phyloP scores from a whole-genome alignment of 371 early-diverging fungal genomes.

The Mortierella sp. region DNA sequence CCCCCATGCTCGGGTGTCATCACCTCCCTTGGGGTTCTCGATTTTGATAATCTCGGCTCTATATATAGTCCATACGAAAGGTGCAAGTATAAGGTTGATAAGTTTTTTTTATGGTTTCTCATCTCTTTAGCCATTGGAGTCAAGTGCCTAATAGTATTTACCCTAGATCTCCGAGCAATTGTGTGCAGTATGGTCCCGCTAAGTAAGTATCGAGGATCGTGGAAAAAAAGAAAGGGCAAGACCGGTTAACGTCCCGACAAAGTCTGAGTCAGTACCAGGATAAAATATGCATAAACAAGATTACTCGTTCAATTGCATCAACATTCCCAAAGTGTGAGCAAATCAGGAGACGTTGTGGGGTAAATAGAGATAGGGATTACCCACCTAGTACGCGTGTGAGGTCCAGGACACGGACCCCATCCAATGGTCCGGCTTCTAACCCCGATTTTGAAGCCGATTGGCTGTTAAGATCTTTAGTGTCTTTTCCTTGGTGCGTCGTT shows the following conservation, averaged over 20 bases:
- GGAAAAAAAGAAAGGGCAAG: background rate
- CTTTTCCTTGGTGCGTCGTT: background rate
- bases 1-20: slow-evolving; percentile 92
- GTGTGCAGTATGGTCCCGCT: slow-evolving; percentile 87
- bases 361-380: background rate
- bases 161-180: slow-evolving; percentile 91
- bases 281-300: background rate
- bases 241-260: background rate
- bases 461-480: background rate
- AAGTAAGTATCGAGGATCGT: background rate
- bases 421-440: slow-evolving; percentile 63
- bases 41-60: slow-evolving; percentile 93
- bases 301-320: background rate
- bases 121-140: background rate
- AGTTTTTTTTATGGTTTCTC: background rate
- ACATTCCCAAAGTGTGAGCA: no score
- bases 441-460: background rate
- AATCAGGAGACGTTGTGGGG: no score
- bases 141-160: slow-evolving; percentile 36
- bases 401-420: slow-evolving; percentile 87
- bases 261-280: no score
- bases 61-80: background rate
- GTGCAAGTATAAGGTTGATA: background rate
- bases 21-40: slow-evolving; percentile 84
- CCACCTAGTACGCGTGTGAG: slow-evolving; percentile 83